Evolutionary conservation across 305 asterid genomes (phyloP), one percentile per base, ranked within the genome.

Genomic region (Stenogyne calaminthoides): DNA sequence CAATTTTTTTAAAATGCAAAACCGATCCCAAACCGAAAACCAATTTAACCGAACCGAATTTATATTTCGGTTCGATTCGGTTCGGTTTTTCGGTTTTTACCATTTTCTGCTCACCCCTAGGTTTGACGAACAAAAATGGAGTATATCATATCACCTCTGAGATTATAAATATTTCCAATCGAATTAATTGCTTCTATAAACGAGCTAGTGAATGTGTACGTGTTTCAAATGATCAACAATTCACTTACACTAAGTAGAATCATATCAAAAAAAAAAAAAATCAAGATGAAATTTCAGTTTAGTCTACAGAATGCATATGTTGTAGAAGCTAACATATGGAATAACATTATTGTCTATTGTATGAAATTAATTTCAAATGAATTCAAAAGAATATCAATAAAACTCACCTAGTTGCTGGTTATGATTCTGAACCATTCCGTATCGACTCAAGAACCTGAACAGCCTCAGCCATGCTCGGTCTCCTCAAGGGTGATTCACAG

Each of bases 391-490:
- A 88, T 88, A 47, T 55, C 61, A 51, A 29, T n/a, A 62, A 67
- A 34, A 9, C 49, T 60, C 42, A 27, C 79, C 74, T 16, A 67
- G 57, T 79, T 62, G 67, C 72, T 32, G 54, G 27, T 79, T 72
- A 85, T 55, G 81, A 81, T 47, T 77, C 89, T 12, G 78, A 82
- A 66, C 93, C 97, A 75, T 90, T 91, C 67, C 96, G 81, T 72
- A 91, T 78, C 57, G 99, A 85, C 78, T 94, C 99, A n/a, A 94
- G 97, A 87, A 94, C 88, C 82, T 94, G 98, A 66, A 91, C 95
- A 29, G 86, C 97, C 82, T 94, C 99, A 29, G 97, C 97, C 97
- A 94, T 94, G 85, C 92, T 91, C n/a, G 99, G 98, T 73, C 99
- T 86, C 85, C 89, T 88, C 40, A 80, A 80, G 12, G 96, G 87